These are phyloP conservation scores for Yamadazyma akitaensis DNA, from an alignment of 805 yeast genomes.

Conservation along the genomic window DNA sequence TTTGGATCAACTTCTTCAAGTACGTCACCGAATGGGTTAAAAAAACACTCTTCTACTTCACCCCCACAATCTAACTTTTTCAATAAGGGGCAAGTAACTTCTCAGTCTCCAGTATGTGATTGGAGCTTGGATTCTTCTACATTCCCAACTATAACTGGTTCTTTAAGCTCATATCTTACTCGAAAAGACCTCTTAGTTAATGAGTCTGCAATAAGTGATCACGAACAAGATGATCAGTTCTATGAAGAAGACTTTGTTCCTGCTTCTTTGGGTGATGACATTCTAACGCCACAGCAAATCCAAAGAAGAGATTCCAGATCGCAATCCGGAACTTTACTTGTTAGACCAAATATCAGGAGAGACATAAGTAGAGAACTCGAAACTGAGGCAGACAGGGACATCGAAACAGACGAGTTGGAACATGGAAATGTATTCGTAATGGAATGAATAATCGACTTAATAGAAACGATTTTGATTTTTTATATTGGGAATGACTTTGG, in stretches of 20 bases:
- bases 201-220: slow-evolving; percentile 19
- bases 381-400: slow-evolving; percentile 2
- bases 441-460: slow-evolving; percentile 23
- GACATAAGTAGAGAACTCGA: background rate
- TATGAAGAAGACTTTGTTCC: slow-evolving; percentile 81
- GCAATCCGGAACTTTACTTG: slow-evolving; percentile 40
- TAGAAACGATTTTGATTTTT: too few species aligned
- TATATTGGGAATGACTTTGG: background rate
- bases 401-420: background rate
- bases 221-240: slow-evolving; percentile 28
- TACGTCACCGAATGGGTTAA: slow-evolving; percentile 12
- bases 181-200: slow-evolving; percentile 2
- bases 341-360: slow-evolving; percentile 25
- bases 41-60: slow-evolving; percentile 6
- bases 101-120: slow-evolving; percentile 7
- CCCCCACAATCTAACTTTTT: slow-evolving; percentile 11
- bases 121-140: slow-evolving; percentile 2
- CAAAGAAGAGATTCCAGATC: slow-evolving; percentile 64
- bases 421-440: slow-evolving; percentile 37
- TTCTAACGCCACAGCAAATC: slow-evolving; percentile 75
- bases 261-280: slow-evolving; percentile 68
- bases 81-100: slow-evolving; percentile 5
- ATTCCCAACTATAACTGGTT: slow-evolving; percentile 10
- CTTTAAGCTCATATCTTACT: slow-evolving; percentile 15
- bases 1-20: slow-evolving; percentile 12